These are phyloP conservation scores for Begonia fuchsioides DNA, from an alignment of 306 rosid genomes.

Conservation along the genomic window DNA sequence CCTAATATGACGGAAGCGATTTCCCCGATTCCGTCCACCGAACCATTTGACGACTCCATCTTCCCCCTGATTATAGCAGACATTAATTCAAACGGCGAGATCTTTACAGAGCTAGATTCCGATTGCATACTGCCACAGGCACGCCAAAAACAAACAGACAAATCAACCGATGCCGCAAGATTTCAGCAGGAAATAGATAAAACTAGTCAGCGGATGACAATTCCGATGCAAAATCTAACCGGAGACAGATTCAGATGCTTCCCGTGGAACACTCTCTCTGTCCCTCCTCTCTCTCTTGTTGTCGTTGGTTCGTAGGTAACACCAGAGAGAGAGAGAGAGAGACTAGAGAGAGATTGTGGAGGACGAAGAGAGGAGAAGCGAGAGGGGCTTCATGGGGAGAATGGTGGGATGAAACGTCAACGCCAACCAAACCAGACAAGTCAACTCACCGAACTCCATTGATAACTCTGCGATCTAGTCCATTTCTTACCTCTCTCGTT, in stretches of 20 bases:
- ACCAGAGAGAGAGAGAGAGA: no score
- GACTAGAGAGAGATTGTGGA: not conserved
- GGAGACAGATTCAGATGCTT: no score
- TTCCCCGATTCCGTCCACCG: conserved; percentile 26
- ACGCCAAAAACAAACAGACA: not conserved
- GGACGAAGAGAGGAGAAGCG: conserved; percentile 2
- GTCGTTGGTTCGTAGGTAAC: conserved; percentile 8
- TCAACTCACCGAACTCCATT: conserved; percentile 17
- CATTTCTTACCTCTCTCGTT: no score
- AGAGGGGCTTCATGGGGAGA: conserved; percentile 13
- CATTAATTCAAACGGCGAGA: conserved; percentile 81
- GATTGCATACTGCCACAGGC: conserved; percentile 29
- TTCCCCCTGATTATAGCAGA: conserved; percentile 67
- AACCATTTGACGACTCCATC: conserved; percentile 45
- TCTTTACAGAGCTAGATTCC: conserved; percentile 46
- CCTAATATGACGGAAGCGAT: conserved; percentile 42
- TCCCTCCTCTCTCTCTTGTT: not conserved
- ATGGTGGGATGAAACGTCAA: conserved; percentile 12
- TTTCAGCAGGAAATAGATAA: conserved; percentile 6
- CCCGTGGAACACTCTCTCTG: no score
- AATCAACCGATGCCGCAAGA: conserved; percentile 9
- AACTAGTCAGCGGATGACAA: not conserved
- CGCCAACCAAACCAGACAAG: conserved; percentile 23
- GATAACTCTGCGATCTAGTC: no score
- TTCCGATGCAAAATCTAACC: not conserved